Conservation (phyloP, 1,284 basidiomycete genomes). For the Porogramme epimiltina region DNA sequence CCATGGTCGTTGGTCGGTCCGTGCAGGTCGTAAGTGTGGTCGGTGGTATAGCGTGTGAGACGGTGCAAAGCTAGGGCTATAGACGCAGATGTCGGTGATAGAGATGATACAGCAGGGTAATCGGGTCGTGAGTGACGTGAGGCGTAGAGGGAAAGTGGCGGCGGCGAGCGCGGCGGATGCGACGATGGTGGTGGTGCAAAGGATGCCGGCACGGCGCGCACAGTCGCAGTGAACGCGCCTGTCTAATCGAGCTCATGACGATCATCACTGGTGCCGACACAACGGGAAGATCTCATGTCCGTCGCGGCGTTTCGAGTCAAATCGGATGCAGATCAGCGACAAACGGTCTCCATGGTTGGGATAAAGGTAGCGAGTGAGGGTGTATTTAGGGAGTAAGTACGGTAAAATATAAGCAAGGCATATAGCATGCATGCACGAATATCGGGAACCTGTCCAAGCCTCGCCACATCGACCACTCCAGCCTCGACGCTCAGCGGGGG, state of each 20-base stretch:
- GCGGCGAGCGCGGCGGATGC: background rate
- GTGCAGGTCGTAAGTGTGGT: too few species aligned
- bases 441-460: background rate
- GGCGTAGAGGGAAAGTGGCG: background rate
- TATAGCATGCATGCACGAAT: slow-evolving; percentile 6
- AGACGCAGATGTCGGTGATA: background rate
- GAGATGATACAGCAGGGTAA: background rate
- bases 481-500: background rate
- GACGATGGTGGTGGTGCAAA: slow-evolving; percentile 19
- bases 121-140: slow-evolving; percentile 17
- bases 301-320: background rate
- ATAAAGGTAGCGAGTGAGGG: slow-evolving; percentile 16
- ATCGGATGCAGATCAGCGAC: background rate
- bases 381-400: slow-evolving; percentile 16
- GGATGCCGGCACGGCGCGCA: slow-evolving; percentile 14
- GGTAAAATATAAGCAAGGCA: slow-evolving; percentile 20
- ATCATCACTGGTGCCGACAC: slow-evolving; percentile 7
- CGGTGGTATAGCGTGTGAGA: slow-evolving; percentile 10
- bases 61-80: slow-evolving; percentile 4
- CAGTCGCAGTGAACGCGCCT: slow-evolving; percentile 1
- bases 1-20: slow-evolving; percentile 8
- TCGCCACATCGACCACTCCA: slow-evolving; percentile 1
- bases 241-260: background rate
- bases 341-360: background rate
- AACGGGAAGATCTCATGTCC: background rate